These are phyloP conservation scores for Dioszegia crocea DNA, from an alignment of 768 basidiomycete genomes.

Conservation along the genomic window DNA sequence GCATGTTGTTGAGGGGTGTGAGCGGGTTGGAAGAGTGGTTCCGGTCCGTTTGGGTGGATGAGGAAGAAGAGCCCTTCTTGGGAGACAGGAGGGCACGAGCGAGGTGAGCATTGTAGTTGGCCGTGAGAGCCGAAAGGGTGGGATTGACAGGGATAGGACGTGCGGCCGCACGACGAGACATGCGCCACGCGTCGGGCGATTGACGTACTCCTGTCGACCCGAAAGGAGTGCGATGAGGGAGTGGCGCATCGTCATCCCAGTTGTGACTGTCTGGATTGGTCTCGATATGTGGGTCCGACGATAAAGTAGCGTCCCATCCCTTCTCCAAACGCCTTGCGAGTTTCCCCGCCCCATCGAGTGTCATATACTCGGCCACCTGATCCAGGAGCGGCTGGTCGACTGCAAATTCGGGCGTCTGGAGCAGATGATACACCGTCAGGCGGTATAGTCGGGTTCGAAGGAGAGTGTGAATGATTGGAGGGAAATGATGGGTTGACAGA, in stretches of 20 bases:
- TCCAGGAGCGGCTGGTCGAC: conserved; percentile 17
- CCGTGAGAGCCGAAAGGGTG: background rate
- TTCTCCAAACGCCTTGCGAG: conserved; percentile 22
- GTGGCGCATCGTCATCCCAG: background rate
- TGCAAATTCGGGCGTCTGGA: conserved; percentile 26
- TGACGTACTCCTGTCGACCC: background rate
- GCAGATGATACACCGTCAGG: conserved; percentile 25
- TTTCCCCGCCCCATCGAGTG: conserved; percentile 24
- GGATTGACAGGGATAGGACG: background rate
- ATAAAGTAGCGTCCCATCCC: conserved; percentile 13
- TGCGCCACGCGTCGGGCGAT: background rate
- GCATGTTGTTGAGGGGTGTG: conserved; percentile 54
- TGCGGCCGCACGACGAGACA: background rate
- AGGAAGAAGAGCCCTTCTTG: conserved; percentile 2
- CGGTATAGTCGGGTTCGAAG: conserved; percentile 26
- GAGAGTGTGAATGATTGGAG: conserved; percentile 21
- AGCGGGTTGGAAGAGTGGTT: conserved; percentile 18
- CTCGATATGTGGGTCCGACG: background rate
- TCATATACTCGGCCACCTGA: conserved; percentile 16
- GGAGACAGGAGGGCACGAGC: conserved; percentile 2
- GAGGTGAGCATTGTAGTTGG: conserved; percentile 7
- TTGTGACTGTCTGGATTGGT: background rate
- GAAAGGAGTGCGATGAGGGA: background rate
- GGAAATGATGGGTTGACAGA: background rate
- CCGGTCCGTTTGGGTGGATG: conserved; percentile 8